Conservation (phyloP, 2,329 filamentous ascomycete species). For the Aspergillus tanneri region DNA sequence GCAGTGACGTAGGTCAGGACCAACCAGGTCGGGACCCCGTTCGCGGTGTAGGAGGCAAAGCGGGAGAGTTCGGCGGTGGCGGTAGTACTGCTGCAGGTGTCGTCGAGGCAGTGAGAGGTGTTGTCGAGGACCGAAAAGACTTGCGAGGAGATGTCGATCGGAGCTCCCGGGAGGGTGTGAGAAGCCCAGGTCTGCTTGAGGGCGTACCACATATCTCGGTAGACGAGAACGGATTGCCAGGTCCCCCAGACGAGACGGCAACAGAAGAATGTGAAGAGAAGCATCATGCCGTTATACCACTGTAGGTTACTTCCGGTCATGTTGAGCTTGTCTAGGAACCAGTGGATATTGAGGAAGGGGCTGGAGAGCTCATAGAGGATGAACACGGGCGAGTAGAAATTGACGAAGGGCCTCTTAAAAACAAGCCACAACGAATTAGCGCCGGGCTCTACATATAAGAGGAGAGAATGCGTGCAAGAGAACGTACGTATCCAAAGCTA, state of each 20-base stretch:
- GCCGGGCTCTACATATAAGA: neutral
- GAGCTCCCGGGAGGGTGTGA: slow-evolving; percentile 26
- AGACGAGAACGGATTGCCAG: slow-evolving; percentile 58
- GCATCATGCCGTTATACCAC: slow-evolving; percentile 62
- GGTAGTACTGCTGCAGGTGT: slow-evolving; percentile 41
- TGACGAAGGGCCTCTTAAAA: slow-evolving; percentile 61
- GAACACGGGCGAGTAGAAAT: slow-evolving; percentile 64
- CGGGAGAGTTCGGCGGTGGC: slow-evolving; percentile 50
- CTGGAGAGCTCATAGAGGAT: slow-evolving; percentile 67
- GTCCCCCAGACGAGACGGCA: slow-evolving; percentile 64
- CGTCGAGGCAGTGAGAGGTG: slow-evolving; percentile 38
- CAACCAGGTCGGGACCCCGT: slow-evolving; percentile 57
- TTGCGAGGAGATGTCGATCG: slow-evolving; percentile 33
- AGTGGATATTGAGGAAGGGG: slow-evolving; percentile 67
- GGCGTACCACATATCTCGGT: slow-evolving; percentile 58
- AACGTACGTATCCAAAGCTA: slow-evolving; percentile 62
- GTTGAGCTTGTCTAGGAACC: slow-evolving; percentile 68
- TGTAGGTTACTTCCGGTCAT: slow-evolving; percentile 62
- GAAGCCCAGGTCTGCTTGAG: slow-evolving; percentile 46
- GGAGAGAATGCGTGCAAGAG: neutral
- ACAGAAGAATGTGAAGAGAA: slow-evolving; percentile 60
- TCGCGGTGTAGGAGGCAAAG: slow-evolving; percentile 44
- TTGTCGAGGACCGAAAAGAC: slow-evolving; percentile 39
- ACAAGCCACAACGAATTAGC: neutral
- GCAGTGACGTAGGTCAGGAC: slow-evolving; percentile 57